Conservation (phyloP, 306 rosid genomes). For the Adenanthera pavonina region DNA sequence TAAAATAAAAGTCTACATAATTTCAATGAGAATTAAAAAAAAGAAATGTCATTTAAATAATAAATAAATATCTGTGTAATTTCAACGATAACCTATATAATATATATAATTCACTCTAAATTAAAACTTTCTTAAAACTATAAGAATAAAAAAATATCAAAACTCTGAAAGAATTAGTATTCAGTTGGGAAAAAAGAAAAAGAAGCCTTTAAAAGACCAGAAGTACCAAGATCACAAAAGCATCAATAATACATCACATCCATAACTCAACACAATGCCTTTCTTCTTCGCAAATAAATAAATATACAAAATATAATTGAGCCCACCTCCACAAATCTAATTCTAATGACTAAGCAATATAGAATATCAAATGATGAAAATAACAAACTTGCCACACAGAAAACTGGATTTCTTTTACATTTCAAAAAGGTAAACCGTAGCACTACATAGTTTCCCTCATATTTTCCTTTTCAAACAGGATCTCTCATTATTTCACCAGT, state of each 20-base stretch:
- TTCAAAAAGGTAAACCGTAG: conserved; percentile 26
- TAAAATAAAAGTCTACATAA: too few relatives aligned
- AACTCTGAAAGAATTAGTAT: too few relatives aligned
- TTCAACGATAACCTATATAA: too few relatives aligned
- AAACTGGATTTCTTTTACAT: not conserved
- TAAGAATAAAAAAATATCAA: too few relatives aligned
- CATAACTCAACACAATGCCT: not conserved
- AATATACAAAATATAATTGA: not conserved
- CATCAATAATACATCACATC: not conserved
- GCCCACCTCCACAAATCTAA: not conserved
- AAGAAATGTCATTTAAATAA: too few relatives aligned
- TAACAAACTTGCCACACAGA: not conserved
- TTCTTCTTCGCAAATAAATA: not conserved
- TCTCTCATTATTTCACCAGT: conserved; percentile 12
- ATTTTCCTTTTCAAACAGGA: conserved; percentile 13
- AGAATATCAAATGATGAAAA: not conserved
- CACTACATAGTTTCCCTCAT: not conserved
- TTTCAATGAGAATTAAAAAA: too few relatives aligned
- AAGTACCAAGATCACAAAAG: not conserved
- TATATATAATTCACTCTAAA: too few relatives aligned
- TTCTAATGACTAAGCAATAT: not conserved
- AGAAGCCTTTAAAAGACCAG: too few relatives aligned
- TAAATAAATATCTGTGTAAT: too few relatives aligned
- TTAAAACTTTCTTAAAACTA: too few relatives aligned
- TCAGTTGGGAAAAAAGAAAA: not conserved